Evolutionary conservation across 345 rosid genomes (phyloP).

Genomic region (Cardamine occulta): DNA sequence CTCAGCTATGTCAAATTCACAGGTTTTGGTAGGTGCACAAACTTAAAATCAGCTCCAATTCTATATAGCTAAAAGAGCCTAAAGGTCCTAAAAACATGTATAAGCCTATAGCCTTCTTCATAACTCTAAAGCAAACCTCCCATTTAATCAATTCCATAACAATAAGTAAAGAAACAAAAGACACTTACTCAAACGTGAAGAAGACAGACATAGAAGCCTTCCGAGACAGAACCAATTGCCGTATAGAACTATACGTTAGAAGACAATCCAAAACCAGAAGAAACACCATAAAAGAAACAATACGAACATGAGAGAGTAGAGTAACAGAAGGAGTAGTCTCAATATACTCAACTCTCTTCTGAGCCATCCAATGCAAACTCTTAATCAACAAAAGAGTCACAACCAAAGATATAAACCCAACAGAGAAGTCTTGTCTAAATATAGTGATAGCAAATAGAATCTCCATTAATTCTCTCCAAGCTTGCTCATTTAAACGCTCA

Average conservation of each 20-base stretch:
- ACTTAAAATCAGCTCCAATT: neutral
- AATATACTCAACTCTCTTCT: slow-evolving; percentile 92
- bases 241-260: slow-evolving; percentile 65
- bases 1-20: slow-evolving; percentile 5
- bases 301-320: slow-evolving; percentile 65
- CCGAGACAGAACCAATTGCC: slow-evolving; percentile 60
- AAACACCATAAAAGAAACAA: slow-evolving; percentile 80
- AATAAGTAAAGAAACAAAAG: neutral
- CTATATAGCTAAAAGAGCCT: neutral
- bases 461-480: slow-evolving; percentile 96
- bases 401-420: slow-evolving; percentile 81
- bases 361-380: slow-evolving; percentile 93
- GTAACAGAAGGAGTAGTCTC: slow-evolving; percentile 94
- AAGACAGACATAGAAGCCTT: slow-evolving; percentile 90
- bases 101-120: neutral
- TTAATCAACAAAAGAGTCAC: slow-evolving; percentile 76
- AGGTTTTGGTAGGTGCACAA: neutral
- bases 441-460: slow-evolving; percentile 92
- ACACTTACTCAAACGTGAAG: slow-evolving; percentile 93
- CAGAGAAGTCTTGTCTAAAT: slow-evolving; percentile 89
- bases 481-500: slow-evolving; percentile 91
- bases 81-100: neutral
- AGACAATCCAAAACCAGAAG: slow-evolving; percentile 70
- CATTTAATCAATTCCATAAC: neutral
- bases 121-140: neutral